Conservation (phyloP, 2,329 filamentous ascomycete genomes). For the Capronia americana region DNA sequence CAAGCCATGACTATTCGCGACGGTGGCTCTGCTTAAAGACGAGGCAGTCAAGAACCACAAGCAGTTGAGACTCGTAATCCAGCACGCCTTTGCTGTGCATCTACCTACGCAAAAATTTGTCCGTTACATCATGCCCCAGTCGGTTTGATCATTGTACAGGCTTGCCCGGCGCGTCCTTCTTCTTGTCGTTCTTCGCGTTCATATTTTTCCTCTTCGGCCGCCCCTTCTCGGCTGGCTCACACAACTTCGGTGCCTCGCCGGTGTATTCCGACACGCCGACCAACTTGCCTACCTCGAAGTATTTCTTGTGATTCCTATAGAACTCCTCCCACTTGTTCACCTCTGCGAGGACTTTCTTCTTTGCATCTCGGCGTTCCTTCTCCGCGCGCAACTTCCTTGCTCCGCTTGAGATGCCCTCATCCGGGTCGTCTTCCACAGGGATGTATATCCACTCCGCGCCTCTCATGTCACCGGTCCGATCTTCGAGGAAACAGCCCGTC, state of each 20-base stretch:
- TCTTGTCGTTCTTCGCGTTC: constrained; percentile 23
- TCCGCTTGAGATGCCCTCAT: constrained; percentile 47
- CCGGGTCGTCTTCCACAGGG: constrained; percentile 71
- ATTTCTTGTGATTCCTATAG: constrained; percentile 80
- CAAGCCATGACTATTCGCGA: neutral
- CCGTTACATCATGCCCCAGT: neutral
- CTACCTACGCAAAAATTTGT: neutral
- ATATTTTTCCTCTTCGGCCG: constrained; percentile 60
- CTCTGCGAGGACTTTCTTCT: constrained; percentile 67
- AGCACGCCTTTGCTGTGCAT: neutral
- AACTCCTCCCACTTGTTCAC: constrained; percentile 84
- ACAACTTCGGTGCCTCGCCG: constrained; percentile 68
- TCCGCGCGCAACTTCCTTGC: constrained; percentile 61
- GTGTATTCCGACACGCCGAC: constrained; percentile 50
- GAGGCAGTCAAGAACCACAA: neutral
- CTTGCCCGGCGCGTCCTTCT: constrained; percentile 34
- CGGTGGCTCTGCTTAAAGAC: neutral
- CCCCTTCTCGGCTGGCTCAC: constrained; percentile 71
- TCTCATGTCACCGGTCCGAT: constrained; percentile 81
- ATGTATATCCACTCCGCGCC: constrained; percentile 87
- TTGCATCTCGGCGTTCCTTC: constrained; percentile 70
- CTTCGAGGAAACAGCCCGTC: constrained; percentile 88
- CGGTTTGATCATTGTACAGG: constrained; percentile 35
- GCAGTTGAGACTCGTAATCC: neutral
- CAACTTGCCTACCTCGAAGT: constrained; percentile 79